These are phyloP conservation scores for Ochetophila trinervis DNA, from an alignment of 306 rosid species.

Conservation along the genomic window DNA sequence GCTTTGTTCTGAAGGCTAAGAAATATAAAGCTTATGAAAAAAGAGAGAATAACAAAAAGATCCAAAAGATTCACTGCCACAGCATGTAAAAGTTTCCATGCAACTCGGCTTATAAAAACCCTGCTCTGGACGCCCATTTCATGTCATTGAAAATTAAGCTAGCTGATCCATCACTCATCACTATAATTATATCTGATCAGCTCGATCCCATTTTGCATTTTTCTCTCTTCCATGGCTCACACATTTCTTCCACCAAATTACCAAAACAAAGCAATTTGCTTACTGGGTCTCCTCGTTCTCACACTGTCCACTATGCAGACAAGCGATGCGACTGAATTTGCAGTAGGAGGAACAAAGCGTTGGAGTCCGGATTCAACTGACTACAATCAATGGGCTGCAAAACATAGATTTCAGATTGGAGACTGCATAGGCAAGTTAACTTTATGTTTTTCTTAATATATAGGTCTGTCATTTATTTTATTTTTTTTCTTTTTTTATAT, in stretches of 20 bases:
- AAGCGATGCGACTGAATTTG: constrained; percentile 49
- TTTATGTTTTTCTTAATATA: not conserved
- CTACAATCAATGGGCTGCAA: constrained; percentile 79
- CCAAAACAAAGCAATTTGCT: constrained; percentile 28
- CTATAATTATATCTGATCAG: no score
- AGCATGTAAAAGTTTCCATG: constrained; percentile 39
- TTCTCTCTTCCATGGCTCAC: constrained; percentile 55
- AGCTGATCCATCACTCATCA: no score
- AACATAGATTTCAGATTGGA: constrained; percentile 66
- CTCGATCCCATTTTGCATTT: no score
- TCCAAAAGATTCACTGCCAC: constrained; percentile 56
- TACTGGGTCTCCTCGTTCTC: constrained; percentile 43
- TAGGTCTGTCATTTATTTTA: not conserved
- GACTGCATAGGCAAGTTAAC: constrained; percentile 61
- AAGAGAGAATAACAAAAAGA: constrained; percentile 62
- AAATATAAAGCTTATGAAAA: constrained; percentile 33
- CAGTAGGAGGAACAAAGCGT: constrained; percentile 64
- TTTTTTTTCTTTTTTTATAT: not conserved
- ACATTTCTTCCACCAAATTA: constrained; percentile 8
- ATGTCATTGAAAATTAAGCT: constrained; percentile 16
- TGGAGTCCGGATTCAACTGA: constrained; percentile 53
- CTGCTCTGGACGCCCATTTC: constrained; percentile 23
- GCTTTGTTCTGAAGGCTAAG: constrained; percentile 75
- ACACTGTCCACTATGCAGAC: constrained; percentile 39
- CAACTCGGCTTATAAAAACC: constrained; percentile 71